Percentiles rank a stretch among this genome's conserved stretches.
These are phyloP conservation scores for Ceratobasidium sp. DNA, from an alignment of 1,284 basidiomycete species.

Conservation along the genomic window DNA sequence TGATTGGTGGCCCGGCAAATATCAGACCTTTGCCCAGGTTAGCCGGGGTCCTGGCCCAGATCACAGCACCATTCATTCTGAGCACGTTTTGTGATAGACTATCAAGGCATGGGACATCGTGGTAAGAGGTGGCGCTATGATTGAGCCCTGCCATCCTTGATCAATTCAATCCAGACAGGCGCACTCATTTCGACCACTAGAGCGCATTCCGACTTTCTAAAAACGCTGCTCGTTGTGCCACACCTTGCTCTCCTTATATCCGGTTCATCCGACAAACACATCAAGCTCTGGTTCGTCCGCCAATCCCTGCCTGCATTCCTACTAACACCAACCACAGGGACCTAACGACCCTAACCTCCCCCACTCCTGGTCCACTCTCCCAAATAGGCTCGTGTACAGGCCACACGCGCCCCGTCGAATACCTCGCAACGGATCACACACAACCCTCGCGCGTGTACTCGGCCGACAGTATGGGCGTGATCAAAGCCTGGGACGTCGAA, in stretches of 20 bases:
- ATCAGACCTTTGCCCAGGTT: too few relatives aligned
- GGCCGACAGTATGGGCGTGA: conserved; percentile 84
- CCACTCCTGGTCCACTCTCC: conserved; percentile 59
- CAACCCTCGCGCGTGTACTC: conserved; percentile 71
- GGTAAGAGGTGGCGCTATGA: conserved; percentile 58
- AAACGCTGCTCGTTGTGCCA: conserved; percentile 77
- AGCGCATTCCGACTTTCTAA: conserved; percentile 91
- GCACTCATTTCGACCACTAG: conserved; percentile 71
- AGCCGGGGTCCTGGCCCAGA: too few relatives aligned
- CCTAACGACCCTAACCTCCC: conserved; percentile 57
- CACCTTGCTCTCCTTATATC: conserved; percentile 77
- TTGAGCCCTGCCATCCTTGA: conserved; percentile 1
- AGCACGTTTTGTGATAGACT: conserved; percentile 60
- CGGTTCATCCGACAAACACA: conserved; percentile 89
- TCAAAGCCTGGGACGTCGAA: conserved; percentile 77
- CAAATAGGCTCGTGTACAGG: conserved; percentile 73
- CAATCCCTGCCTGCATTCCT: not conserved
- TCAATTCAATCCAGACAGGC: conserved; percentile 66
- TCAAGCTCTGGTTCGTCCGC: conserved; percentile 81
- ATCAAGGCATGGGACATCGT: conserved; percentile 84
- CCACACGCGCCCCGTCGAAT: conserved; percentile 77
- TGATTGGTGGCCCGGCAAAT: too few relatives aligned
- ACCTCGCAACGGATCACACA: conserved; percentile 61
- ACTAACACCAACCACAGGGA: conserved; percentile 62
- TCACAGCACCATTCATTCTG: not conserved